phyloP scores from a whole-genome alignment of 2,329 filamentous ascomycete genomes.

The Huntiella omanensis region DNA sequence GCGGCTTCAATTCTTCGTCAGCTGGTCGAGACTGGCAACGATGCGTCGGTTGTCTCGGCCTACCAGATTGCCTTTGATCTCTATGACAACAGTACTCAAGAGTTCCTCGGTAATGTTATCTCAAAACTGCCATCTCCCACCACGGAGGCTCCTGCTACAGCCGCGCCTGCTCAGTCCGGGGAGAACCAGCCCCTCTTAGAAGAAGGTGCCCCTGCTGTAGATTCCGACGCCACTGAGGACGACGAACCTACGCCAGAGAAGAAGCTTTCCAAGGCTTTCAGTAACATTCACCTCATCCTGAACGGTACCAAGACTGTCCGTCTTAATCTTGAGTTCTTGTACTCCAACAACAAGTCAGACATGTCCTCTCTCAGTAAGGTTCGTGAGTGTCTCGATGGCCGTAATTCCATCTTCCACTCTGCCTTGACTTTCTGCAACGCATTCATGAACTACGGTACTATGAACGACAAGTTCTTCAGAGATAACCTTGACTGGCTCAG shows the following conservation, averaged over 20 bases:
- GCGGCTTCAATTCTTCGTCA: constrained; percentile 71
- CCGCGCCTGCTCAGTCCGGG: constrained; percentile 24
- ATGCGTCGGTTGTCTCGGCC: constrained; percentile 62
- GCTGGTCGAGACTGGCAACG: constrained; percentile 62
- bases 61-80: constrained; percentile 98
- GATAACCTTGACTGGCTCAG: constrained; percentile 96
- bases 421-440: constrained; percentile 94
- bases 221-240: constrained; percentile 20
- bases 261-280: constrained; percentile 36
- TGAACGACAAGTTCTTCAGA: constrained; percentile 95
- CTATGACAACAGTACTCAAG: constrained; percentile 96
- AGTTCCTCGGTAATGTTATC: constrained; percentile 82
- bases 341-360: constrained; percentile 87
- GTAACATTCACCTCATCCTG: constrained; percentile 49
- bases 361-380: constrained; percentile 88
- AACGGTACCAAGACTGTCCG: constrained; percentile 87
- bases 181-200: constrained; percentile 32
- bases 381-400: constrained; percentile 80
- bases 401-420: constrained; percentile 97
- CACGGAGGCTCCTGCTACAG: constrained; percentile 21
- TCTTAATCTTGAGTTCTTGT: constrained; percentile 89
- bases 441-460: constrained; percentile 98
- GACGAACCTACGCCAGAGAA: constrained; percentile 35
- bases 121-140: constrained; percentile 47
- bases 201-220: constrained; percentile 20